These are phyloP conservation scores for Vitellaria paradoxa DNA, from an alignment of 179 eudicot species.

Conservation along the genomic window DNA sequence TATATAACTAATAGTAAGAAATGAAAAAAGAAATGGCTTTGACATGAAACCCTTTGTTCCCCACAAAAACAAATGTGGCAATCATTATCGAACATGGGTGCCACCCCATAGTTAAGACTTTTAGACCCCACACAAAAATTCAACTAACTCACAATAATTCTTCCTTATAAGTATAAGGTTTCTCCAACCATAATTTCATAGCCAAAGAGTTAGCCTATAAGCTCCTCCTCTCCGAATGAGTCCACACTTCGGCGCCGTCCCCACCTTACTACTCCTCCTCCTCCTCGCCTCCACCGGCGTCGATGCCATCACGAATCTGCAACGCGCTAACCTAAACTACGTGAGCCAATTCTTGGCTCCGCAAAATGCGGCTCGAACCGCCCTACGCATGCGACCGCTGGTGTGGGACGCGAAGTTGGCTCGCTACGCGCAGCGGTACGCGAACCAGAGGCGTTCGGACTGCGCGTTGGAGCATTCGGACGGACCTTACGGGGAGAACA, in stretches of 20 bases:
- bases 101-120: constrained; percentile 24
- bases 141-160: constrained; percentile 1
- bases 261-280: constrained; percentile 1
- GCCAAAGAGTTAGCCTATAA: neutral
- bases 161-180: neutral
- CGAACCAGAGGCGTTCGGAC: constrained; percentile 28
- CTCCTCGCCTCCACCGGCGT: neutral
- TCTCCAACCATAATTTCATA: neutral
- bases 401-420: constrained; percentile 37
- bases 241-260: neutral
- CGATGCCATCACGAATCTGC: neutral
- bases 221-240: neutral
- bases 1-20: too few species aligned
- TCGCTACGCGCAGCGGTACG: constrained; percentile 30
- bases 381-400: constrained; percentile 25
- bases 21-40: too few species aligned
- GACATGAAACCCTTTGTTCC: neutral
- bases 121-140: neutral
- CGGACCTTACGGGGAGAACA: constrained; percentile 53
- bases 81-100: constrained; percentile 40
- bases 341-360: constrained; percentile 31
- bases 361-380: constrained; percentile 49
- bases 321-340: neutral
- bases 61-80: constrained; percentile 10
- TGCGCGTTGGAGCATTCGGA: constrained; percentile 44